Percentiles rank a stretch among this genome's conserved stretches.
Conservation (phyloP, 352 stramenopile genomes). For the Phytophthora hybrid region DNA sequence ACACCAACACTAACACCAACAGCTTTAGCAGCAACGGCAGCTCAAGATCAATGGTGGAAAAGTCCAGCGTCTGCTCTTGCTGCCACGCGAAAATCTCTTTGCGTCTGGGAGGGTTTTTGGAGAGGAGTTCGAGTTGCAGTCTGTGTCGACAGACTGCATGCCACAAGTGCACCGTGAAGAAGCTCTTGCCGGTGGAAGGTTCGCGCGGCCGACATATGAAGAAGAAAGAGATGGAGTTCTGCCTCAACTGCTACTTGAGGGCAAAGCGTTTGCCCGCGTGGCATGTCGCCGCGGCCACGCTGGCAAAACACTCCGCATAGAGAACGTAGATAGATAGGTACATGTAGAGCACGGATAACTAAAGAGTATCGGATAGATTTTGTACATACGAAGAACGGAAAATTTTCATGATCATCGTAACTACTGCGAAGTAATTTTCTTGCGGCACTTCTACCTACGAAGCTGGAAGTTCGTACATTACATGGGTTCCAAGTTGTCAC, state of each 20-base stretch:
- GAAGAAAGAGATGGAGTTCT: constrained; percentile 44
- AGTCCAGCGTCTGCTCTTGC: constrained; percentile 28
- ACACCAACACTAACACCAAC: constrained; percentile 5
- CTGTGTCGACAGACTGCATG: constrained; percentile 40
- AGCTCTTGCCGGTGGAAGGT: constrained; percentile 41
- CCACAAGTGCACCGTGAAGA: constrained; percentile 53
- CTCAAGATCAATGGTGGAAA: constrained; percentile 8
- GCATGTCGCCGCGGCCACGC: constrained; percentile 34
- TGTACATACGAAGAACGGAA: neutral
- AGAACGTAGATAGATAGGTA: constrained; percentile 5
- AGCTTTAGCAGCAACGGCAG: constrained; percentile 28
- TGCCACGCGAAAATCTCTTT: constrained; percentile 43
- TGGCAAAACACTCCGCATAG: constrained; percentile 21
- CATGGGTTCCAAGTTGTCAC: neutral
- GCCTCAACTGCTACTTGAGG: constrained; percentile 45
- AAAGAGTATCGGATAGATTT: neutral
- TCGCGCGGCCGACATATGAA: constrained; percentile 33
- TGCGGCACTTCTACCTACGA: no score
- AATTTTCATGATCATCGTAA: neutral
- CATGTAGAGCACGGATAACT: neutral
- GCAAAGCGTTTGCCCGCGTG: constrained; percentile 33
- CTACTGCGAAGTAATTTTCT: no score
- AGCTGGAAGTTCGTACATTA: no score
- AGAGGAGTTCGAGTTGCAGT: constrained; percentile 26
- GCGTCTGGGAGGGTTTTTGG: constrained; percentile 27